These are phyloP conservation scores for Begonia peltatifolia DNA, from an alignment of 306 rosid species.

Conservation along the genomic window DNA sequence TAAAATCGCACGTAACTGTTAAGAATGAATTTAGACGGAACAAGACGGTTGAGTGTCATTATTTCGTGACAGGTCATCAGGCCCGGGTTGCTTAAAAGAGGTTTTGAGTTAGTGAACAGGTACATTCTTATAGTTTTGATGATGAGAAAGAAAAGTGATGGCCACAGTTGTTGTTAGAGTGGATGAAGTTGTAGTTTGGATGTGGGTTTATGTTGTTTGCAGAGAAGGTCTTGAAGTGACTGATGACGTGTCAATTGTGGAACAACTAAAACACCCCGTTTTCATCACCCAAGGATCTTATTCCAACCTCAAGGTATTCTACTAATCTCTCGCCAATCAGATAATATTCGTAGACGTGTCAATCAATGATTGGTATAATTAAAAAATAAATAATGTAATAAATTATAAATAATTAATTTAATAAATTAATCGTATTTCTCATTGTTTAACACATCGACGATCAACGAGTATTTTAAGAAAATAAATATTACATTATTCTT, in stretches of 20 bases:
- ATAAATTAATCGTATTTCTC: no score
- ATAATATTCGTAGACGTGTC: no score
- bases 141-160: no score
- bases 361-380: no score
- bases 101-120: conserved; percentile 90
- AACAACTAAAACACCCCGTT: conserved; percentile 77
- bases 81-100: conserved; percentile 73
- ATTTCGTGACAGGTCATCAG: conserved; percentile 47
- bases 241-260: conserved; percentile 88
- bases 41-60: conserved; percentile 6
- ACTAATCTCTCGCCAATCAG: no score
- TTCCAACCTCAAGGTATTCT: conserved; percentile 81
- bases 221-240: conserved; percentile 93
- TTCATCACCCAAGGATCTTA: conserved; percentile 82
- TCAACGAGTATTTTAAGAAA: no score
- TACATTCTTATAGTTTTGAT: not conserved
- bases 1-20: conserved; percentile 1
- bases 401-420: no score
- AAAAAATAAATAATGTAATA: no score
- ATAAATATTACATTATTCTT: no score
- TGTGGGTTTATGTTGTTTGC: conserved; percentile 10
- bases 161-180: no score
- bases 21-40: not conserved
- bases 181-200: not conserved
- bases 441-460: no score